A percentile compares a stretch with the other conserved stretches of the same genome.
These are phyloP conservation scores for Citrus maxima DNA, from an alignment of 345 rosid genomes.

Conservation along the genomic window DNA sequence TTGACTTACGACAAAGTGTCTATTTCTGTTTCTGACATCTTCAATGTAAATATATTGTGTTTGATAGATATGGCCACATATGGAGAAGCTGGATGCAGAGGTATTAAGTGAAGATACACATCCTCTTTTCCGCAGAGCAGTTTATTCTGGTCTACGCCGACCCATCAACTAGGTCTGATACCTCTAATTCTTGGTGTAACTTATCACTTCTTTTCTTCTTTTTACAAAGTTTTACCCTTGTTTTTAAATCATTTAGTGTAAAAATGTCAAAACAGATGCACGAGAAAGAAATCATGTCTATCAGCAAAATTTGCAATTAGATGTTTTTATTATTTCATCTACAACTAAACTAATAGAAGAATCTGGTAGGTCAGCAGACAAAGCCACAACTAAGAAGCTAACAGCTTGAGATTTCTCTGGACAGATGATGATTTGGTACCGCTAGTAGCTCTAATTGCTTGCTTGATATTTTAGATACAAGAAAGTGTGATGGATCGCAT, in stretches of 20 bases:
- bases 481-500: too few relatives aligned
- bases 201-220: neutral
- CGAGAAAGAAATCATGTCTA: neutral
- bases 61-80: slow-evolving; percentile 76
- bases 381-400: neutral
- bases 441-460: too few relatives aligned
- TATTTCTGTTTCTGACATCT: slow-evolving; percentile 6
- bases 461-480: too few relatives aligned
- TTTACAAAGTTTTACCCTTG: neutral
- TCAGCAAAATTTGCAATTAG: neutral
- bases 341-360: neutral
- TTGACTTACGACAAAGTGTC: neutral
- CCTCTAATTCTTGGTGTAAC: slow-evolving; percentile 10
- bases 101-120: slow-evolving; percentile 62
- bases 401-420: neutral
- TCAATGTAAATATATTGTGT: slow-evolving; percentile 11
- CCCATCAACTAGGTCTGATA: slow-evolving; percentile 22
- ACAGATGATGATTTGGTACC: neutral
- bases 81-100: slow-evolving; percentile 72
- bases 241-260: neutral
- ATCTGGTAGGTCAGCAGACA: neutral
- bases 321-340: neutral
- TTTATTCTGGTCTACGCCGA: slow-evolving; percentile 59
- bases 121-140: slow-evolving; percentile 71
- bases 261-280: slow-evolving; percentile 7